A percentile compares a stretch with the other conserved stretches of the same genome.
phyloP scores from a whole-genome alignment of 331 rosid species.

The Cydonia oblonga region DNA sequence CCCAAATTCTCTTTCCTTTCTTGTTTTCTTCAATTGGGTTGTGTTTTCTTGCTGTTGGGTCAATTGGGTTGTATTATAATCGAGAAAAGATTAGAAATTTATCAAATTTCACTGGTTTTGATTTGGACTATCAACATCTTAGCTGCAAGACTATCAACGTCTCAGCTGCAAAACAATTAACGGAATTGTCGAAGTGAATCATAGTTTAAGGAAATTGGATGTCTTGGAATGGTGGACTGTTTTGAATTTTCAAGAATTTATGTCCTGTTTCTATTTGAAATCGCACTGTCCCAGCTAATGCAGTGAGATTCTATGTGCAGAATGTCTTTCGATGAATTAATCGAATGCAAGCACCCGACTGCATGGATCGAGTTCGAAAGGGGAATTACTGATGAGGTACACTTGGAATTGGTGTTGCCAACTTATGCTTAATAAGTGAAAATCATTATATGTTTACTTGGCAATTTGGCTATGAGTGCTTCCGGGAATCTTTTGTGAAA shows the following conservation, averaged over 20 bases:
- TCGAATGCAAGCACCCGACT: conserved; percentile 73
- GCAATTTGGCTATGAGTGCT: background rate
- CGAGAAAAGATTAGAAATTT: background rate
- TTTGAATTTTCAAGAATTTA: background rate
- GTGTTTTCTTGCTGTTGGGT: background rate
- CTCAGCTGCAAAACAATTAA: no score
- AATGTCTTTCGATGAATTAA: conserved; percentile 66
- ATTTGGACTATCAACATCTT: no score
- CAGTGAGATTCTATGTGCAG: conserved; percentile 25
- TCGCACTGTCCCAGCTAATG: background rate
- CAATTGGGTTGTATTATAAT: background rate
- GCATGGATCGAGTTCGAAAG: conserved; percentile 83
- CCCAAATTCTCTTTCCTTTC: background rate
- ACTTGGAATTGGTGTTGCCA: conserved; percentile 1
- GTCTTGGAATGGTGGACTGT: background rate
- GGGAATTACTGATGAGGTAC: conserved; percentile 89
- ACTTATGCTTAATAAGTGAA: background rate
- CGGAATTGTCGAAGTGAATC: no score
- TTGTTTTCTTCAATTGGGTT: background rate
- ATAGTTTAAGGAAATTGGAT: background rate
- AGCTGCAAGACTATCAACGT: no score
- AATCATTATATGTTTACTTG: background rate
- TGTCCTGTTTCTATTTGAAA: background rate
- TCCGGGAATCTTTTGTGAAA: background rate
- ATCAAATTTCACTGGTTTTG: background rate